phyloP scores from a whole-genome alignment of 805 yeast species.

The Spencermartinsiella europaea region DNA sequence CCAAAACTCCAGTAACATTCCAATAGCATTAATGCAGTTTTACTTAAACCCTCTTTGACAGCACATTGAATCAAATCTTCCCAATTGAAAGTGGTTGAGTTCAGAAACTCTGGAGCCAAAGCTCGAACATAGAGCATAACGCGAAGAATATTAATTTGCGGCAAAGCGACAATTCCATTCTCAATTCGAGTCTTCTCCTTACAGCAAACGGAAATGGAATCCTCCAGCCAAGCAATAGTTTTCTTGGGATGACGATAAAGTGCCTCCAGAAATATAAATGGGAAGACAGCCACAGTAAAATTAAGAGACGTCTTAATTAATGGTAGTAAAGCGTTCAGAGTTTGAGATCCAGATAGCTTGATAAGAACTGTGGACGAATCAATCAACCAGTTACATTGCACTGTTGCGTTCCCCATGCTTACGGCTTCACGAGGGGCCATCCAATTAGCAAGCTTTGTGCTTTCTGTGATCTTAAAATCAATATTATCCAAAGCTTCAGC shows the following conservation, averaged over 20 bases:
- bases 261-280: neutral
- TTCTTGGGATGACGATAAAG: neutral
- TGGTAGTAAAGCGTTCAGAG: neutral
- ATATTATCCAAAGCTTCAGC: neutral
- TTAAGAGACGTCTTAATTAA: neutral
- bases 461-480: neutral
- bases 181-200: neutral
- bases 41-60: constrained; percentile 1
- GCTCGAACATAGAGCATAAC: neutral
- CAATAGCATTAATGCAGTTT: constrained; percentile 31
- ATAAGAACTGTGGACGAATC: neutral
- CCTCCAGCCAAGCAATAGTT: neutral
- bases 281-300: neutral
- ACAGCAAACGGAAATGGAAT: neutral
- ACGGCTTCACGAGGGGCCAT: neutral
- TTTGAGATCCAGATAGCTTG: neutral
- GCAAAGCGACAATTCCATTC: neutral
- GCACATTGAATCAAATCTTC: neutral
- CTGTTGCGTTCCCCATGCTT: neutral
- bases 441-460: neutral
- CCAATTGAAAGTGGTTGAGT: neutral
- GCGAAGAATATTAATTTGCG: neutral
- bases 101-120: neutral
- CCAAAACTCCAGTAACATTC: constrained; percentile 28
- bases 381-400: neutral